These are phyloP conservation scores for Fragaria iinumae DNA, from an alignment of 306 rosid species.

Conservation along the genomic window DNA sequence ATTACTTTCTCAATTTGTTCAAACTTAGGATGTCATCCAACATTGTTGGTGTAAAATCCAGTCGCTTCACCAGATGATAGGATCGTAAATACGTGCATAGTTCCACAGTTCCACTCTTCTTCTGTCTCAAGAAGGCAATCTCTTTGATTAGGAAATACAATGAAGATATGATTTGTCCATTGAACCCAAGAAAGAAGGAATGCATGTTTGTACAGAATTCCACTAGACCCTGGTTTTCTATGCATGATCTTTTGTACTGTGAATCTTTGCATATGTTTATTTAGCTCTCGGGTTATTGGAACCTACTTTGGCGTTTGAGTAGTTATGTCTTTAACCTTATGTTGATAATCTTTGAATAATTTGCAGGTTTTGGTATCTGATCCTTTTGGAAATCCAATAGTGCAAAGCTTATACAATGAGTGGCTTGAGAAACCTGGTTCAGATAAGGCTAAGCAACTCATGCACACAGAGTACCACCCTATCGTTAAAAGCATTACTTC, in stretches of 20 bases:
- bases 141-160: neutral
- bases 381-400: slow-evolving; percentile 63
- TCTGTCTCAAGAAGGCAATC: neutral
- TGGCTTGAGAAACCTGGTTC: slow-evolving; percentile 93
- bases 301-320: neutral
- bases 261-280: neutral
- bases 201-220: neutral
- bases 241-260: neutral
- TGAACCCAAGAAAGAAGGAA: neutral
- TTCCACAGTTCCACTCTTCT: neutral
- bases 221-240: neutral
- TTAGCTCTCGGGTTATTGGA: neutral
- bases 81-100: neutral
- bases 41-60: neutral
- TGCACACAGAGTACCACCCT: slow-evolving; percentile 81
- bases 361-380: slow-evolving; percentile 58
- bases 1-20: neutral
- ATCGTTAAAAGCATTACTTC: slow-evolving; percentile 84
- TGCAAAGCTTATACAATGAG: slow-evolving; percentile 59
- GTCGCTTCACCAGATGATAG: neutral
- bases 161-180: neutral
- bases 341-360: neutral
- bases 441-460: slow-evolving; percentile 72
- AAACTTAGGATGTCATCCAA: neutral
- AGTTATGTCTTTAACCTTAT: slow-evolving; percentile 7